phyloP scores from a whole-genome alignment of 2,329 filamentous ascomycete genomes.

The Colletotrichum tofieldiae region DNA sequence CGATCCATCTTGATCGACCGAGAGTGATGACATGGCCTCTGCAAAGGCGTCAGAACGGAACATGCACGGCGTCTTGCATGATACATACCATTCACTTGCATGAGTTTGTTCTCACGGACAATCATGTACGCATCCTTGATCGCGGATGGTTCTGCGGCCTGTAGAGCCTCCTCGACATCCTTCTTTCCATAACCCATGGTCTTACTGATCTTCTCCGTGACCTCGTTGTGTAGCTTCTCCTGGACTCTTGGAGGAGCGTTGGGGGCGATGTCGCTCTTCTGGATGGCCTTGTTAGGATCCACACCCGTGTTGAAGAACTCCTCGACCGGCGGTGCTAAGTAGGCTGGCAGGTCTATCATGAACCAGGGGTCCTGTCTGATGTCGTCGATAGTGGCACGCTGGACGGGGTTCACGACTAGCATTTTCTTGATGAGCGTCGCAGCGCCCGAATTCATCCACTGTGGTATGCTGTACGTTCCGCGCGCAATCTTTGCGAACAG shows the following conservation, averaged over 20 bases:
- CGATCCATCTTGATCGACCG: slow-evolving; percentile 55
- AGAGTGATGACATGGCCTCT: slow-evolving; percentile 49
- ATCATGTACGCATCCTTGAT: slow-evolving; percentile 99
- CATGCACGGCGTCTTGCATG: too few relatives aligned
- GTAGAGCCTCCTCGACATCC: slow-evolving; percentile 94
- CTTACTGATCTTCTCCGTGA: slow-evolving; percentile 95
- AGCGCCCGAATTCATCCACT: slow-evolving; percentile 90
- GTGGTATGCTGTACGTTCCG: slow-evolving; percentile 92
- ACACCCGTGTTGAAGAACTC: slow-evolving; percentile 96
- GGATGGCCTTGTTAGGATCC: slow-evolving; percentile 92
- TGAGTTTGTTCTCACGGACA: slow-evolving; percentile 96
- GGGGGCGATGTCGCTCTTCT: slow-evolving; percentile 85
- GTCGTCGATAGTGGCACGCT: slow-evolving; percentile 93
- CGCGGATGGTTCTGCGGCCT: slow-evolving; percentile 92
- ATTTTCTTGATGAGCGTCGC: slow-evolving; percentile 89
- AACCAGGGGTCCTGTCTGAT: slow-evolving; percentile 98
- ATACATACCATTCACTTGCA: slow-evolving; percentile 86
- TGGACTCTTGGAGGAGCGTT: slow-evolving; percentile 84
- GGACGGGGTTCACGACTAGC: slow-evolving; percentile 95
- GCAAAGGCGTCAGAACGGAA: slow-evolving; percentile 33
- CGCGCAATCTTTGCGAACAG: slow-evolving; percentile 98
- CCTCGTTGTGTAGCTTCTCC: slow-evolving; percentile 91
- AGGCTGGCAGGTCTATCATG: slow-evolving; percentile 85
- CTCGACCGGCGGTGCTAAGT: slow-evolving; percentile 89
- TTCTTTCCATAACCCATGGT: slow-evolving; percentile 98